Base-by-base conservation (phyloP, 129 eudicot genomes). In the Lactuca sativa region DNA sequence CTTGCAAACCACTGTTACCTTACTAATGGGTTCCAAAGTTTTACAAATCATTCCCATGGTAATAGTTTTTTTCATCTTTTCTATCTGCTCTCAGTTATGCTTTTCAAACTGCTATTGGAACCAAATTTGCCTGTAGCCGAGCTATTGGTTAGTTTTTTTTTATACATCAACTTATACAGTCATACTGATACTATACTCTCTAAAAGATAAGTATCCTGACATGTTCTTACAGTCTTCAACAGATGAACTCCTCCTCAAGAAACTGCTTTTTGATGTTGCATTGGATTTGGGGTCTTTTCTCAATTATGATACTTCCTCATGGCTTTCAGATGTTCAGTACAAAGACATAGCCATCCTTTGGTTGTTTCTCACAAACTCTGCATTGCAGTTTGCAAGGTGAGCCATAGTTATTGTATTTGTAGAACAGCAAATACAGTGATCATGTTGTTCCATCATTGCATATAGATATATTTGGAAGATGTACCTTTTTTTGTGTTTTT, bases 101-200 rank as follows among this genome's bases (percentile, higher is more conserved):
- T 91, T 76, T 84, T 91, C 69, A 88, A 77, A 62, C 76, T 88
- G 83, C 87, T 91, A 66, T 25, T 83, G 83, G 97, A 88, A 70
- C 82, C 92, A 70, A 79, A 59, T 57, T 75, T 88, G 79, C 92
- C 95, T 31, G 80, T 83, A 53, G 47, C 82, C 47, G 67, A 81
- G 75, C 74, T 84, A 34, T 63, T 88, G 97, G 95, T 91, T 56
- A 78, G 93, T 76, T 62, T 52, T 62, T 21, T 73, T 67, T 5
- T 32, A 59, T 72, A 59, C n/a, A 64, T 41, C 11, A 31, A 68
- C 64, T 76, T 69, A 30, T 11, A 8, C 40, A 25, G 68, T 58
- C 48, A 64, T 25, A 37, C 41, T 37, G 56, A 32, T 12, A 5
- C 63, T 40, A 7, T 7, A 6, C 58, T 21, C 58, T 21, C 31